phyloP scores from a whole-genome alignment of 306 rosid genomes.

The Castanospermum australe region DNA sequence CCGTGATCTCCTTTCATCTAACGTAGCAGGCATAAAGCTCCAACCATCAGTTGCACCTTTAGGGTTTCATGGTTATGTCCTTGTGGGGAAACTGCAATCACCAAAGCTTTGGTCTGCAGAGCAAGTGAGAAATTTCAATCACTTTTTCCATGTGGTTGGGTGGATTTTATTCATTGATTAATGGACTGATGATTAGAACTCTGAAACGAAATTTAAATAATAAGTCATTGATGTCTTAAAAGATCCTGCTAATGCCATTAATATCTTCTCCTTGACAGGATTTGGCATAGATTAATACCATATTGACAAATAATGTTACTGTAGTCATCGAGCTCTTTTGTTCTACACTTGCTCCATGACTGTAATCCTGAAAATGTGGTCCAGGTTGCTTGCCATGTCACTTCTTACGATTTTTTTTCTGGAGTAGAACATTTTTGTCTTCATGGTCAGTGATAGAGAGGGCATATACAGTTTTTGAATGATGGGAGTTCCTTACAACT shows the following conservation, averaged over 20 bases:
- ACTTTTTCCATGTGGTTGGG: neutral
- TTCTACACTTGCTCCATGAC: neutral
- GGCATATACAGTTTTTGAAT: neutral
- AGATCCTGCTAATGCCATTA: neutral
- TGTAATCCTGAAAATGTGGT: neutral
- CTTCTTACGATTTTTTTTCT: neutral
- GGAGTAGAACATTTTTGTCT: neutral
- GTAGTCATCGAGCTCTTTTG: neutral
- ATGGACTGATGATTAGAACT: neutral
- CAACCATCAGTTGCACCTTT: constrained; percentile 38
- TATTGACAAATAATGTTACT: neutral
- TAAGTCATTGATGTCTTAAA: neutral
- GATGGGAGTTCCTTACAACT: neutral
- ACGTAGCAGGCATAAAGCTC: constrained; percentile 62
- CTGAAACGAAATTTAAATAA: neutral
- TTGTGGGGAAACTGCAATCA: constrained; percentile 61
- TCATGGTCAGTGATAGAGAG: neutral
- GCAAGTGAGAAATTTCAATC: constrained; percentile 52
- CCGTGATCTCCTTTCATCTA: constrained; percentile 63
- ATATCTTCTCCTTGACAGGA: neutral
- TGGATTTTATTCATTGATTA: neutral
- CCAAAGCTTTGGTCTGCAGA: constrained; percentile 98
- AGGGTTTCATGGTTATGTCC: constrained; percentile 73
- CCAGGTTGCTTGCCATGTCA: constrained; percentile 20
- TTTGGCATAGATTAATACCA: neutral